A percentile compares a stretch with the other conserved stretches of the same genome.
phyloP scores from a whole-genome alignment of 768 basidiomycete genomes.

The Gloeopeniophorella convolvens region DNA sequence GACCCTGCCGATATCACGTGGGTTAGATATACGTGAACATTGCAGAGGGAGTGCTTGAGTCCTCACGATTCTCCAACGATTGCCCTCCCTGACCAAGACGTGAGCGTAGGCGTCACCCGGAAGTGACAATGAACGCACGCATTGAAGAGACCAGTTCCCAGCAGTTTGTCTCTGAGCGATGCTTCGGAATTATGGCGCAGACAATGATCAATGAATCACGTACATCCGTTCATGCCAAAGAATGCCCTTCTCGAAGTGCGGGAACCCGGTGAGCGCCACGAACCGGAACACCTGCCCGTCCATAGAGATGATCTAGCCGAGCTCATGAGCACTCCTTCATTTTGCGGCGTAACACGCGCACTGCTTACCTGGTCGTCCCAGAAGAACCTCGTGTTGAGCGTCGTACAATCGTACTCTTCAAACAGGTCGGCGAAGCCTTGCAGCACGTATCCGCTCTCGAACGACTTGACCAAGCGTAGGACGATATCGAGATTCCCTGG shows the following conservation, averaged over 20 bases:
- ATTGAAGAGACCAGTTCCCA: conserved; percentile 53
- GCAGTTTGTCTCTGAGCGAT: conserved; percentile 23
- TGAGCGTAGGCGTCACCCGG: conserved; percentile 15
- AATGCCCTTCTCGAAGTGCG: conserved; percentile 20
- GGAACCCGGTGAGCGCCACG: conserved; percentile 17
- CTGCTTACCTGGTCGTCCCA: conserved; percentile 28
- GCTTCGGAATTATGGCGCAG: conserved; percentile 1
- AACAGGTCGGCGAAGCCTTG: conserved; percentile 25
- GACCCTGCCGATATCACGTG: conserved; percentile 24
- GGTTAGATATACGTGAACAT: neutral
- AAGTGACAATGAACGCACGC: conserved; percentile 34
- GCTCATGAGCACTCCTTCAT: neutral
- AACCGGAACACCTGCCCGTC: conserved; percentile 17
- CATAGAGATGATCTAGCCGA: conserved; percentile 19
- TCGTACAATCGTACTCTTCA: conserved; percentile 25
- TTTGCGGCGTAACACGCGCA: neutral
- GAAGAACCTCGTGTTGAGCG: conserved; percentile 29
- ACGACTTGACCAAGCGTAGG: conserved; percentile 21
- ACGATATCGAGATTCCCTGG: conserved; percentile 31
- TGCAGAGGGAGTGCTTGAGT: neutral
- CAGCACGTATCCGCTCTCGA: conserved; percentile 23
- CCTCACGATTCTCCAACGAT: conserved; percentile 18
- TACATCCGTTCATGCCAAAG: conserved; percentile 21
- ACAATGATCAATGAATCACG: neutral
- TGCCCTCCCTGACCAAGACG: conserved; percentile 11